Conservation (phyloP, 1,284 basidiomycete species). For the Fomitopsis pinicola region DNA sequence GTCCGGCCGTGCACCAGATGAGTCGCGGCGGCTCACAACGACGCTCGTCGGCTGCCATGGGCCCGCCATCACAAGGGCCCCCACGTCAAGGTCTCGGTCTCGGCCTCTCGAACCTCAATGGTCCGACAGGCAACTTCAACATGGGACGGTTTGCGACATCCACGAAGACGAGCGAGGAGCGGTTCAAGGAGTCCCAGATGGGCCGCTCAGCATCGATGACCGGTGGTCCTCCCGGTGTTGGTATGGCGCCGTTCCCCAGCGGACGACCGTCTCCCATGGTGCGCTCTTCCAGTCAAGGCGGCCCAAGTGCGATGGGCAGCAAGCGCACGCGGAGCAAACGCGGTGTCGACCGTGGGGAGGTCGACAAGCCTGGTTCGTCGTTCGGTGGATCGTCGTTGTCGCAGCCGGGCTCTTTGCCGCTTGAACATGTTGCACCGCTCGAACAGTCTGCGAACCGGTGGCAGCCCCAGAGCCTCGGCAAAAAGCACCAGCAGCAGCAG, state of each 20-base stretch:
- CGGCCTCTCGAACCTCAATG: slow-evolving; percentile 44
- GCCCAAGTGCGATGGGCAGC: slow-evolving; percentile 48
- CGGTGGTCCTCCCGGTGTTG: slow-evolving; percentile 28
- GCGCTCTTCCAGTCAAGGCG: slow-evolving; percentile 73
- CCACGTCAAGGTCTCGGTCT: slow-evolving; percentile 53
- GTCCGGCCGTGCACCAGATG: slow-evolving; percentile 35
- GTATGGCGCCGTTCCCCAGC: slow-evolving; percentile 33
- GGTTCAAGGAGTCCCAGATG: slow-evolving; percentile 47
- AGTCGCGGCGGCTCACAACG: slow-evolving; percentile 61
- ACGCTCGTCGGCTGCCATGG: slow-evolving; percentile 42
- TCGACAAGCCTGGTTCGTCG: slow-evolving; percentile 1
- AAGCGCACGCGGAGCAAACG: slow-evolving; percentile 49
- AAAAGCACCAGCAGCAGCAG: slow-evolving; percentile 38
- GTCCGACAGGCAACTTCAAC: slow-evolving; percentile 37
- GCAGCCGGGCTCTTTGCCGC: slow-evolving; percentile 14
- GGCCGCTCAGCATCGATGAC: slow-evolving; percentile 33
- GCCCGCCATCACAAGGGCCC: slow-evolving; percentile 29
- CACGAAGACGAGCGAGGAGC: slow-evolving; percentile 70
- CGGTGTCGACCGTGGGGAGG: slow-evolving; percentile 43
- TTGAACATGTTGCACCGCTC: slow-evolving; percentile 74
- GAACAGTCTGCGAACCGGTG: slow-evolving; percentile 78
- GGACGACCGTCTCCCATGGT: slow-evolving; percentile 55
- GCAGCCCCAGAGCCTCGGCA: slow-evolving; percentile 33
- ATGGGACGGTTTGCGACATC: slow-evolving; percentile 75
- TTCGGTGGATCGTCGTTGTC: slow-evolving; percentile 17